Base-by-base conservation (phyloP, 805 yeast genomes). In the Ogataea nonfermentans region DNA sequence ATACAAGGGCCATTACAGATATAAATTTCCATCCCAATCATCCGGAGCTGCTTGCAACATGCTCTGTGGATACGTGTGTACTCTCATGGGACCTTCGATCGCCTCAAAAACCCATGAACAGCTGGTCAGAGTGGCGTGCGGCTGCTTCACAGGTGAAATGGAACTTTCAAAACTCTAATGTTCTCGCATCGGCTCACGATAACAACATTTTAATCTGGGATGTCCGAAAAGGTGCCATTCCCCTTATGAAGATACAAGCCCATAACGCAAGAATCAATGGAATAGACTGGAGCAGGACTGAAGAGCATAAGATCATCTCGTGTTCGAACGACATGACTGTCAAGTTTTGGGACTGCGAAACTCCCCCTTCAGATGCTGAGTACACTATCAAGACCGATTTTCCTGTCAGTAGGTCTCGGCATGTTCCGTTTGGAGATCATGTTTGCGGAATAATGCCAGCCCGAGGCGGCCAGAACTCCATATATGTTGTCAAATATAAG, bases 101-200 rank as follows among this genome's bases (percentile, higher is more conserved):
- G 11, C 91, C 96, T 0, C 66, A 76, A 33, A 68, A 76, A 44
- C 95, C 97, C 0, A 81, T 78, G 3, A 73, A 74, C 43, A 73
- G 79, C 32, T 89, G 87, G 65, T 87, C 96, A n/a, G 96, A 91
- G 56, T 93, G 96, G 95, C 67, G 85, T 41, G 95, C 96, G 0
- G 91, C 95, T 2, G 95, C 97, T 3, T 78, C 95, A 0, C 98
- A 91, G 60, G 96, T 89, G 11, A 89, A 91, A 57, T 93, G 98
- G 97, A 87, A 84, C 58, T 78, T 78, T 48, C 68, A 71, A 30
- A 81, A 90, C 52, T 79, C 88, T 2, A 73, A 84, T 55, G 73
- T 89, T 22, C 55, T 93, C 19, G 96, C 97, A 0, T 81, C 93
- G 1, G 73, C 95, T 6, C 99, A 93, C 57, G 95, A 87, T 53